These are phyloP conservation scores for Aureobasidium musti DNA, from an alignment of 2,329 filamentous ascomycete species.

Conservation along the genomic window DNA sequence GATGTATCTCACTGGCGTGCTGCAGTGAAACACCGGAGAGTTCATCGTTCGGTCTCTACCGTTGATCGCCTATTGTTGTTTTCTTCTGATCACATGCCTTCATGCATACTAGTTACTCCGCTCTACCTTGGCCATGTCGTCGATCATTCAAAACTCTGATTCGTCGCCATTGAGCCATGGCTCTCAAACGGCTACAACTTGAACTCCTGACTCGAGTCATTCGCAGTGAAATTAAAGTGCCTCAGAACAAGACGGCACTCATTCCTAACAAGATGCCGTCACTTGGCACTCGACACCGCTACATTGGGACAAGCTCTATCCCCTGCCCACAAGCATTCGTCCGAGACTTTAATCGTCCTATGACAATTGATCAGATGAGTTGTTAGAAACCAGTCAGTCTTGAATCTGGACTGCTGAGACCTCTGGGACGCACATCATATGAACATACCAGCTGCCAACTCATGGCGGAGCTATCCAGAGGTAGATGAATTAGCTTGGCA, in stretches of 20 bases:
- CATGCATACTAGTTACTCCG: conserved; percentile 18
- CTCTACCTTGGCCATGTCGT: conserved; percentile 22
- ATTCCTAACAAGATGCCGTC: conserved; percentile 22
- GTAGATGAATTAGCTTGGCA: conserved; percentile 10
- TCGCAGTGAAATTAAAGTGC: conserved; percentile 17
- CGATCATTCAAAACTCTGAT: conserved; percentile 17
- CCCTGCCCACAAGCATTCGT: not conserved
- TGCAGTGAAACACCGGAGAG: conserved; percentile 18
- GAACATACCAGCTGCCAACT: not conserved
- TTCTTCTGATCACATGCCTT: conserved; percentile 12
- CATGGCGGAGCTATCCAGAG: not conserved
- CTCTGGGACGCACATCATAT: not conserved
- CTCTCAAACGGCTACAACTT: not conserved
- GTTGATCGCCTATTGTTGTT: conserved; percentile 18
- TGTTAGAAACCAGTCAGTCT: not conserved
- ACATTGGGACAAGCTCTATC: conserved; percentile 7
- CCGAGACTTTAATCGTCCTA: not conserved
- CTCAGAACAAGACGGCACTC: conserved; percentile 9
- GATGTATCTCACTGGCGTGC: not conserved
- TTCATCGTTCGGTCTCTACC: not conserved
- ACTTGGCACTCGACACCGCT: conserved; percentile 18
- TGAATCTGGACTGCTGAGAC: conserved; percentile 1
- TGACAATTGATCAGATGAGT: not conserved
- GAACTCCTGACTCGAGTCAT: conserved; percentile 24
- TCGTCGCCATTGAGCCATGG: conserved; percentile 5